These are phyloP conservation scores for Gymnopilus junonius DNA, from an alignment of 768 basidiomycete species.

Conservation along the genomic window DNA sequence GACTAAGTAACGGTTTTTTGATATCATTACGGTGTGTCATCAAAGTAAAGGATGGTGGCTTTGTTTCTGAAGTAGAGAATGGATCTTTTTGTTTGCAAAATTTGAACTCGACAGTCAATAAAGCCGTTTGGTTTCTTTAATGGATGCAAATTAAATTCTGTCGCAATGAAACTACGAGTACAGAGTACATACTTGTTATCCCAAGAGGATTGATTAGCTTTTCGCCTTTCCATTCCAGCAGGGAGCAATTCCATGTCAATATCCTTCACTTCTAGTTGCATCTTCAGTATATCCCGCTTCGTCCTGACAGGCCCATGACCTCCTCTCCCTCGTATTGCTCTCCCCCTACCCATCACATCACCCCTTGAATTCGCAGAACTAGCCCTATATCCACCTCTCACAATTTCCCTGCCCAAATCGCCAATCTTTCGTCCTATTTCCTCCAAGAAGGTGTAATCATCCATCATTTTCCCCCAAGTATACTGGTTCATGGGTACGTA, in stretches of 20 bases:
- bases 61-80: slow-evolving; percentile 39
- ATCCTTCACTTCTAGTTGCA: slow-evolving; percentile 67
- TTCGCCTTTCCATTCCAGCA: slow-evolving; percentile 80
- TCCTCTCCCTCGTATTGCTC: slow-evolving; percentile 33
- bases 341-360: slow-evolving; percentile 30
- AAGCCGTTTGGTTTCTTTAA: slow-evolving; percentile 64
- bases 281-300: slow-evolving; percentile 71
- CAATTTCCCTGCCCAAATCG: slow-evolving; percentile 75
- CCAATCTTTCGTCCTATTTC: slow-evolving; percentile 77
- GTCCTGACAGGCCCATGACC: slow-evolving; percentile 37
- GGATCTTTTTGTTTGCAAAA: slow-evolving; percentile 60
- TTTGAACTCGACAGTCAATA: slow-evolving; percentile 75
- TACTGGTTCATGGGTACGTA: slow-evolving; percentile 86
- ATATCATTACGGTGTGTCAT: slow-evolving; percentile 69
- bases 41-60: slow-evolving; percentile 48
- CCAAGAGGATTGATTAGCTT: slow-evolving; percentile 81
- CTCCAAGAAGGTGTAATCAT: slow-evolving; percentile 88
- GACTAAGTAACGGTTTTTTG: slow-evolving; percentile 49
- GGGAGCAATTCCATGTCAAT: slow-evolving; percentile 81
- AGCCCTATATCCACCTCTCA: slow-evolving; percentile 56
- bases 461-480: slow-evolving; percentile 86
- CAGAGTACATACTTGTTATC: slow-evolving; percentile 81
- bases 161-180: slow-evolving; percentile 10
- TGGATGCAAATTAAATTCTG: slow-evolving; percentile 1
- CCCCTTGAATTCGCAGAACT: slow-evolving; percentile 26